These are phyloP conservation scores for Leccinellum luteum DNA, from an alignment of 768 basidiomycete genomes.

Conservation along the genomic window DNA sequence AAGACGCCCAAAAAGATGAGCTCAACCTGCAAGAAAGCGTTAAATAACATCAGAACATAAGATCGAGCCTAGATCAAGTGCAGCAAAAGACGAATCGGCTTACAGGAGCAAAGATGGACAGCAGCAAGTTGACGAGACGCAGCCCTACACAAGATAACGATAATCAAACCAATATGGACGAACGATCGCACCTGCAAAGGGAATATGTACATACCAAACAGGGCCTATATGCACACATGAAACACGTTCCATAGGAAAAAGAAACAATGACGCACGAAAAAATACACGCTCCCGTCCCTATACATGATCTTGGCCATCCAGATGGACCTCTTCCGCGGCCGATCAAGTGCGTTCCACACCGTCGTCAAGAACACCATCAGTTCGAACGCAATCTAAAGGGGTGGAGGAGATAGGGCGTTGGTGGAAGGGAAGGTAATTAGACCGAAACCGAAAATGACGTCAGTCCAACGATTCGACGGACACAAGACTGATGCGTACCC, in stretches of 20 bases:
- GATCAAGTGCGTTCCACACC: conserved; percentile 30
- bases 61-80: neutral
- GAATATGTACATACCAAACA: conserved; percentile 22
- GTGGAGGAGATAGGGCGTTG: too few species aligned
- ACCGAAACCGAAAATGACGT: neutral
- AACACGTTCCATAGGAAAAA: neutral
- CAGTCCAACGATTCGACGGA: neutral
- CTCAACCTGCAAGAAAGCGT: conserved; percentile 11
- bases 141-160: conserved; percentile 9
- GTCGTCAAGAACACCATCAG: conserved; percentile 29
- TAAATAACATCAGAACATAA: neutral
- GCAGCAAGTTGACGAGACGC: conserved; percentile 21
- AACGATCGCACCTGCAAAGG: neutral
- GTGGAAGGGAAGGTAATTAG: neutral
- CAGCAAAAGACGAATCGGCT: neutral
- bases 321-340: conserved; percentile 15
- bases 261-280: conserved; percentile 25
- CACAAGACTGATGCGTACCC: conserved; percentile 12
- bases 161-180: neutral
- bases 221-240: conserved; percentile 12
- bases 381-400: conserved; percentile 30
- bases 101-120: conserved; percentile 24
- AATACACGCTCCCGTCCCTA: conserved; percentile 27
- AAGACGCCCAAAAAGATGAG: conserved; percentile 21
- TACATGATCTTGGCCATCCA: conserved; percentile 28